Base-by-base conservation (phyloP, 2,329 filamentous ascomycete genomes). In the Phialophora verrucosa region DNA sequence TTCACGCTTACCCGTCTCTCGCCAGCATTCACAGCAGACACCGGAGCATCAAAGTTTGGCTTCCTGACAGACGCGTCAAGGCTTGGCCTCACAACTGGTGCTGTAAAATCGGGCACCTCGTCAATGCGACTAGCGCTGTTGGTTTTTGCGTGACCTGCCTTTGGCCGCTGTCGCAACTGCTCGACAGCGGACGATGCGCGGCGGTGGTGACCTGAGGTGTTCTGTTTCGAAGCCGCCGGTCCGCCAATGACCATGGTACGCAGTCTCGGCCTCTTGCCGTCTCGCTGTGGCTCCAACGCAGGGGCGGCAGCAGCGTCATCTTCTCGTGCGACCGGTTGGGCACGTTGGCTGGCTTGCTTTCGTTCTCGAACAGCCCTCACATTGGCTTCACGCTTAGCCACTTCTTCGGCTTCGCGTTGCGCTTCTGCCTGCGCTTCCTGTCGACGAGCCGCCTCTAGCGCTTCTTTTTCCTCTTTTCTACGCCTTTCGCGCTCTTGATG, bases 1-100 rank as follows among this genome's bases (percentile, higher is more conserved):
- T 89, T 86, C 44, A 97, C 87, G 38, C 87, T 83, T 20, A 96
- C 91, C 71, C 85, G 85, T 72, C 92, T 84, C 74, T 93, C 91
- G 54, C 89, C 90, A 68, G 90, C 87, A 79, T 96, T 96, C 65
- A 90, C 89, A 14, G 91, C 91, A 62, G 92, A 93, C 10, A 89
- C 83, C 1, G 93, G 93, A 25, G 91, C 91, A 80, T 96, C 92
- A 51, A 85, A 75, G 79, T 38, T 79, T 29, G 62, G 65, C 35
- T 56, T 57, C 17, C 23, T 50, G 12, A 54, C 25, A 47, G 12
- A 54, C 25, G 91, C 91, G 80, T 96, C 92, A 50, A 85, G 75
- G 79, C 35, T 79, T 29, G 62, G 65, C 42, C 51, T 57, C 17
- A 29, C 42, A 10, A 54, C 20, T 12, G 51, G 32, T 54, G 64